Evolutionary conservation across 805 yeast genomes (phyloP).

Genomic region (Candida sithepensis): DNA sequence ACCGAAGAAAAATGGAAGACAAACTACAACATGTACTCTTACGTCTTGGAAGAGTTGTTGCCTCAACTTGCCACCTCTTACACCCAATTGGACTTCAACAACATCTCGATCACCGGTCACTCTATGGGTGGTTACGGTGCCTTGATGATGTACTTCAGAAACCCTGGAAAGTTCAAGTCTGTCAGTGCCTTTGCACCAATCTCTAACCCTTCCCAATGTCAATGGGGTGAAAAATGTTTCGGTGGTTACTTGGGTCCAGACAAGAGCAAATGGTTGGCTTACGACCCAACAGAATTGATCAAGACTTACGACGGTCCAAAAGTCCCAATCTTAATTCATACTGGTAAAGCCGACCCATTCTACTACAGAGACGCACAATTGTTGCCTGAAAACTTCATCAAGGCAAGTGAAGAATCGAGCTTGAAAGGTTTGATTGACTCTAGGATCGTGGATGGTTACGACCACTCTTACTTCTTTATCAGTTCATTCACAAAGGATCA

Average conservation of each 20-base stretch:
- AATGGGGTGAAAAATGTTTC: constrained; percentile 90
- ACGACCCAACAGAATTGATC: constrained; percentile 83
- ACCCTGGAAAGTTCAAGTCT: constrained; percentile 70
- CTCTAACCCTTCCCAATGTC: constrained; percentile 67
- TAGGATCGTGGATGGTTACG: constrained; percentile 73
- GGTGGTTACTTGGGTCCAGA: constrained; percentile 69
- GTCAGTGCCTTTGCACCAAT: constrained; percentile 93
- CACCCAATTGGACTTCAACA: constrained; percentile 55
- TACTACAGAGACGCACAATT: constrained; percentile 51
- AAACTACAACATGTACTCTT: constrained; percentile 84
- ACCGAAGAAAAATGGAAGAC: constrained; percentile 64
- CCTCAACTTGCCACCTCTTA: constrained; percentile 40
- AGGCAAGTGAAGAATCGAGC: constrained; percentile 52
- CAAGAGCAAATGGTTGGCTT: constrained; percentile 59
- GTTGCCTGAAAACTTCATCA: constrained; percentile 68
- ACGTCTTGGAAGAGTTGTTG: constrained; percentile 73
- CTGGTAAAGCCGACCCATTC: constrained; percentile 78
- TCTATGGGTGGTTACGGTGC: constrained; percentile 99
- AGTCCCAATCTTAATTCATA: constrained; percentile 72
- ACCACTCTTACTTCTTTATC: constrained; percentile 87
- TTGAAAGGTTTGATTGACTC: constrained; percentile 61
- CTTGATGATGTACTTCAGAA: constrained; percentile 56
- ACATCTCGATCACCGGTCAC: constrained; percentile 84
- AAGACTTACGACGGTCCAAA: constrained; percentile 48
- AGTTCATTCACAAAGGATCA: constrained; percentile 78